Evolutionary conservation across 2,329 filamentous ascomycete genomes (phyloP).

Genomic region (Penicillium sp.): DNA sequence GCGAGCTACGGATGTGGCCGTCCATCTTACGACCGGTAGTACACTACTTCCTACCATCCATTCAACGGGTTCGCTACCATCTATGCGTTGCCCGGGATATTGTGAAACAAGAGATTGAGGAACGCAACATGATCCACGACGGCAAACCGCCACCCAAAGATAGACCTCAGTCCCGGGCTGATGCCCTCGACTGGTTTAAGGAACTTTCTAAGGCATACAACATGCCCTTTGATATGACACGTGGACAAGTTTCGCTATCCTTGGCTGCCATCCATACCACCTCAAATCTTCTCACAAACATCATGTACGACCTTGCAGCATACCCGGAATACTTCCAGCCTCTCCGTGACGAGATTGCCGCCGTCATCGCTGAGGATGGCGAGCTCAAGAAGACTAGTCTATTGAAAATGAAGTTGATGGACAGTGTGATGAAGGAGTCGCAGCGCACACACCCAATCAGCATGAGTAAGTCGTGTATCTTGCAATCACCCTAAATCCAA

Average conservation of each 20-base stretch:
- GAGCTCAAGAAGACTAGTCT: constrained; percentile 36
- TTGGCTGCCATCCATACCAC: constrained; percentile 38
- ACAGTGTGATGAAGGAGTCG: constrained; percentile 38
- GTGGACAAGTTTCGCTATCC: constrained; percentile 28
- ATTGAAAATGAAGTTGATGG: constrained; percentile 35
- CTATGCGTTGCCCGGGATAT: constrained; percentile 40
- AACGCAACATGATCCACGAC: constrained; percentile 20
- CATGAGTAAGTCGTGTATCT: constrained; percentile 22
- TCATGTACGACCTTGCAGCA: constrained; percentile 55
- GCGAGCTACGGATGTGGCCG: constrained; percentile 47
- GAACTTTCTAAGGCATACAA: constrained; percentile 15
- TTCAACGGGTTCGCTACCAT: constrained; percentile 40
- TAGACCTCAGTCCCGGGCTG: constrained; percentile 15
- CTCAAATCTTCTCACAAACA: constrained; percentile 44
- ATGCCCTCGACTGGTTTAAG: constrained; percentile 33
- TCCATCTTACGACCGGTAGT: constrained; percentile 43
- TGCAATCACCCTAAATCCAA: not conserved
- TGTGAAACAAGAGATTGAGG: constrained; percentile 28
- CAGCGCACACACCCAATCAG: constrained; percentile 30
- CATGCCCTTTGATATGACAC: constrained; percentile 14
- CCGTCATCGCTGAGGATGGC: constrained; percentile 44
- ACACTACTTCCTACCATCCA: constrained; percentile 48
- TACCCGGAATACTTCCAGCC: constrained; percentile 54
- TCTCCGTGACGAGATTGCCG: constrained; percentile 54
- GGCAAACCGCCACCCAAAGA: constrained; percentile 20